phyloP scores from a whole-genome alignment of 148 eudicot genomes.

The Vaccinium darrowii region DNA sequence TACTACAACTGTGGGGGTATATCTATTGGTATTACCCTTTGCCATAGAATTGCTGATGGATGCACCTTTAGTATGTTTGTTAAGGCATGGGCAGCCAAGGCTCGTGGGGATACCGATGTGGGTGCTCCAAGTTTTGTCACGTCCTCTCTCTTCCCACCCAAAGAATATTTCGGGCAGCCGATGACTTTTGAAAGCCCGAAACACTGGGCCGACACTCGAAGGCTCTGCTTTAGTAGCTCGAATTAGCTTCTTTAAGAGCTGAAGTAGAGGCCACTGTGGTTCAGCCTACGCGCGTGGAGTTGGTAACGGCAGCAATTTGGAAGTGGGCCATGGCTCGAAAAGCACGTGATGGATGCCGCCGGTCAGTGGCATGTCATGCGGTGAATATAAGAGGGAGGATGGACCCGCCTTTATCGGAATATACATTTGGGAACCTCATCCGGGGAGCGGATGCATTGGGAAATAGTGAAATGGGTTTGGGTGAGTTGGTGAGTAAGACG shows the following conservation, averaged over 20 bases:
- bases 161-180: conserved; percentile 9
- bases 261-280: not conserved
- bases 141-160: conserved; percentile 27
- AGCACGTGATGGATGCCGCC: not conserved
- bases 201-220: conserved; percentile 21
- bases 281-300: conserved; percentile 35
- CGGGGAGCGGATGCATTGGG: conserved; percentile 8
- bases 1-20: conserved; percentile 43
- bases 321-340: conserved; percentile 18
- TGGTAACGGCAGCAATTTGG: conserved; percentile 37
- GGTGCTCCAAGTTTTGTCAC: conserved; percentile 27
- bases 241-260: conserved; percentile 28
- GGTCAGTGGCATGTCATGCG: conserved; percentile 20
- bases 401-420: conserved; percentile 21
- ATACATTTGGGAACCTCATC: conserved; percentile 32
- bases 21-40: conserved; percentile 30
- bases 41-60: conserved; percentile 38
- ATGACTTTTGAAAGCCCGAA: not conserved
- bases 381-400: conserved; percentile 41
- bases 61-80: conserved; percentile 32
- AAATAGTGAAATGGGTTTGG: conserved; percentile 6
- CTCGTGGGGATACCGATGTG: not conserved
- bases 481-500: conserved; percentile 18
- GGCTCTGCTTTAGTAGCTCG: conserved; percentile 34
- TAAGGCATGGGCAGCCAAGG: conserved; percentile 32